These are phyloP conservation scores for Aspergillus biplanus DNA, from an alignment of 495 filamentous ascomycete genomes.

Conservation along the genomic window DNA sequence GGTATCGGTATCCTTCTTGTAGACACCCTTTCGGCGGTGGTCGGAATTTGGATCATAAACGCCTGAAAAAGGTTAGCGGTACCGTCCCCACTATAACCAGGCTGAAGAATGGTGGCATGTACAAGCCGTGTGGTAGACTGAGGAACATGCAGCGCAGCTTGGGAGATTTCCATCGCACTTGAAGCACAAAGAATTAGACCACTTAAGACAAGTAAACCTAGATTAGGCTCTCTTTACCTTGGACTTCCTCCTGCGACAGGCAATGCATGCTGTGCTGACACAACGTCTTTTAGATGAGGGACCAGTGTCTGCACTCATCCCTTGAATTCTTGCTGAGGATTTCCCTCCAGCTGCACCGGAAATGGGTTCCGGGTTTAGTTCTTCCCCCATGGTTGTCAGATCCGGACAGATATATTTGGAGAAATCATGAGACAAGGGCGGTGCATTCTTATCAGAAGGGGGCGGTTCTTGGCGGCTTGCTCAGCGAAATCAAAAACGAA, in stretches of 20 bases:
- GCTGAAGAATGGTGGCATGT: constrained; percentile 9
- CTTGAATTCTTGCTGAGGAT: constrained; percentile 25
- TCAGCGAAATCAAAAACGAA: constrained; percentile 3
- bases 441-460: constrained; percentile 30
- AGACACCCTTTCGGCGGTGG: constrained; percentile 93
- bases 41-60: constrained; percentile 96
- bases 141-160: constrained; percentile 91
- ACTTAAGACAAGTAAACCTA: not conserved
- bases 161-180: constrained; percentile 92
- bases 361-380: constrained; percentile 19
- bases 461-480: constrained; percentile 10
- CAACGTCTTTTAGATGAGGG: constrained; percentile 74
- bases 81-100: not conserved
- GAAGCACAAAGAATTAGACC: constrained; percentile 23
- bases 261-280: constrained; percentile 91
- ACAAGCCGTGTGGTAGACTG: constrained; percentile 85
- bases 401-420: constrained; percentile 35
- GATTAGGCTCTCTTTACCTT: constrained; percentile 55
- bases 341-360: constrained; percentile 23
- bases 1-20: constrained; percentile 91
- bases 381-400: constrained; percentile 35
- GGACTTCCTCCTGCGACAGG: constrained; percentile 86
- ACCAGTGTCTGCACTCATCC: constrained; percentile 38
- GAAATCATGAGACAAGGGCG: constrained; percentile 19
- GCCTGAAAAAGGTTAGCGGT: constrained; percentile 42